Evolutionary conservation across 371 early-diverging fungal genomes (phyloP).

Genomic region (Zychaea mexicana): DNA sequence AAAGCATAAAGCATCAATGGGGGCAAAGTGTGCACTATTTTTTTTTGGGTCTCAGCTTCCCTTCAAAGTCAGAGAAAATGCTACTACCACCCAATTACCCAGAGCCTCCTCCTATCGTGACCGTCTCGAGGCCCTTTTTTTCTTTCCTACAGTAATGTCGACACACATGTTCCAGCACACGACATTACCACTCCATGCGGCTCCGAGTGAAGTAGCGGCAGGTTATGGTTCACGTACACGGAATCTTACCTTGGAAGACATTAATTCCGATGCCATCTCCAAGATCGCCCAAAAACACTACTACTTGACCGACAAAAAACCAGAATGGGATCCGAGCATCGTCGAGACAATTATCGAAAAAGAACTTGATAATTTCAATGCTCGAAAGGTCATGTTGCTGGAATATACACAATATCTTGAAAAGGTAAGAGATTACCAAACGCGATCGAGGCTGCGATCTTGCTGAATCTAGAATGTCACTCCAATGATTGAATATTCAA

Average conservation of each 20-base stretch:
- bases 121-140: not conserved
- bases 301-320: conserved; percentile 18
- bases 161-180: conserved; percentile 40
- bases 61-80: too few species aligned
- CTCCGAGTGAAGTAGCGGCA: conserved; percentile 37
- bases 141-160: not conserved
- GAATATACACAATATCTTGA: conserved; percentile 84
- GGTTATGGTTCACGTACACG: conserved; percentile 31
- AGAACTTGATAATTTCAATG: conserved; percentile 59
- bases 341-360: conserved; percentile 62
- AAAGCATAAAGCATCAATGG: too few species aligned
- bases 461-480: too few species aligned
- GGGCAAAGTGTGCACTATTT: too few species aligned
- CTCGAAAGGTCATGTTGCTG: conserved; percentile 62
- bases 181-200: conserved; percentile 50
- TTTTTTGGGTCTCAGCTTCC: too few species aligned
- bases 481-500: too few species aligned
- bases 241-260: conserved; percentile 52
- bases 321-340: conserved; percentile 53
- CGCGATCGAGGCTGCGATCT: too few species aligned
- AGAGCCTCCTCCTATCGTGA: too few species aligned
- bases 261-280: conserved; percentile 60
- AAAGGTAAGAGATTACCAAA: conserved; percentile 49
- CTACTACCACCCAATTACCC: too few species aligned
- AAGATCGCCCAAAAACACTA: conserved; percentile 51